phyloP scores from a whole-genome alignment of 2,329 filamentous ascomycete genomes.

The Pyrenochaeta sp. region DNA sequence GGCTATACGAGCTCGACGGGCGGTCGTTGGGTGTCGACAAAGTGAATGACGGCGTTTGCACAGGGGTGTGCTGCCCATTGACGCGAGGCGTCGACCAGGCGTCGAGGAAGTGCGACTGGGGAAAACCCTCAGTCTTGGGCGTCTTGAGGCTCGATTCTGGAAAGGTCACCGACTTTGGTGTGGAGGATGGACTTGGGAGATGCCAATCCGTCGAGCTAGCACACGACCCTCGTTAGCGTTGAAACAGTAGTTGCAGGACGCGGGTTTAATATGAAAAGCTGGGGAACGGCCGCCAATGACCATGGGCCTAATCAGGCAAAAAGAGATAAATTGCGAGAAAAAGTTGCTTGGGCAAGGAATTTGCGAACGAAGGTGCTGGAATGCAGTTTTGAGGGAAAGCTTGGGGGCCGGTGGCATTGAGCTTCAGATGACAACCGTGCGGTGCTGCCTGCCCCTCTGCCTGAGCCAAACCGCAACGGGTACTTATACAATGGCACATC shows the following conservation, averaged over 20 bases:
- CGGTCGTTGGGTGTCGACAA: constrained; percentile 46
- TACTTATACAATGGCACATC: constrained; percentile 21
- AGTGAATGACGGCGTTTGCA: constrained; percentile 51
- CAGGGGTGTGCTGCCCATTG: constrained; percentile 51
- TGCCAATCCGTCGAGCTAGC: constrained; percentile 56
- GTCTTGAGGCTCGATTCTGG: constrained; percentile 53
- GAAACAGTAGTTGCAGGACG: constrained; percentile 34
- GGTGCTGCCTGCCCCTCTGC: constrained; percentile 47
- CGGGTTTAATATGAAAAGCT: constrained; percentile 15
- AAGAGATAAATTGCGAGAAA: constrained; percentile 7
- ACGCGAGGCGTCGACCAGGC: constrained; percentile 56
- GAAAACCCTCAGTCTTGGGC: constrained; percentile 51
- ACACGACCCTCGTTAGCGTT: constrained; percentile 44
- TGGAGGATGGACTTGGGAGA: constrained; percentile 59
- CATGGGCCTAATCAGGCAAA: not conserved
- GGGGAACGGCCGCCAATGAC: not conserved
- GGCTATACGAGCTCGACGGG: constrained; percentile 45
- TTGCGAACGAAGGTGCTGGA: constrained; percentile 19
- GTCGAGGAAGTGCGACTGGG: constrained; percentile 57
- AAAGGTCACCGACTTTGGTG: constrained; percentile 54
- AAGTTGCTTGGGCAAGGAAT: constrained; percentile 10
- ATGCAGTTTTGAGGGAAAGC: constrained; percentile 26
- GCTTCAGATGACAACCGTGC: constrained; percentile 40
- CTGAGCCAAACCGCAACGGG: constrained; percentile 33
- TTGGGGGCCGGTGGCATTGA: constrained; percentile 32